These are phyloP conservation scores for Clausena lansium DNA, from an alignment of 345 rosid species.

Conservation along the genomic window DNA sequence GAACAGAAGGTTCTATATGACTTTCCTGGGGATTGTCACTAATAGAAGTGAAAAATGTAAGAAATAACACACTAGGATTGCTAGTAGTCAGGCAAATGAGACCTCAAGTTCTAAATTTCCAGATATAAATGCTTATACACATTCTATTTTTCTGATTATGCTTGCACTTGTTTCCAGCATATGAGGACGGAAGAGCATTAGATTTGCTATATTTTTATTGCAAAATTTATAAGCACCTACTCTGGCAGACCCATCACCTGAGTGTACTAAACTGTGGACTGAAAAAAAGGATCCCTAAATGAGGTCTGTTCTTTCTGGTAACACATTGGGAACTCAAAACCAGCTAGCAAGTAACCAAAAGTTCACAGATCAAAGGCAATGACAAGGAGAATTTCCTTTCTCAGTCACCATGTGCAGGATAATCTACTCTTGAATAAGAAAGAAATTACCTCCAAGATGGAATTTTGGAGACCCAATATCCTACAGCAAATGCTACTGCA, in stretches of 20 bases:
- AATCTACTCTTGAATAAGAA: constrained; percentile 1
- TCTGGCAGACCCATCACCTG: background rate
- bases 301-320: background rate
- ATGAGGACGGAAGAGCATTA: background rate
- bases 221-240: background rate
- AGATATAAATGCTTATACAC: background rate
- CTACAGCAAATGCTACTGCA: constrained; percentile 63
- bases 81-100: background rate
- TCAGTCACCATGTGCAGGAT: background rate
- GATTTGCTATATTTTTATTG: background rate
- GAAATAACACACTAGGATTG: background rate
- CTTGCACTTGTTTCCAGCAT: background rate
- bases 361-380: background rate
- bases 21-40: too few species aligned
- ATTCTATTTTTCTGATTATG: background rate
- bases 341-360: background rate
- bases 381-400: background rate
- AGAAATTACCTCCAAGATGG: constrained; percentile 63
- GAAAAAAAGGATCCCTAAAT: background rate
- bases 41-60: background rate
- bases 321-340: background rate
- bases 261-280: background rate
- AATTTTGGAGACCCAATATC: constrained; percentile 86
- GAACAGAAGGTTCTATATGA: too few species aligned
- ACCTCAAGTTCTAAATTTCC: background rate